Evolutionary conservation across 2,329 filamentous ascomycete species (phyloP), one percentile per base, ranked within the genome.

Genomic region (Acarospora socialis): DNA sequence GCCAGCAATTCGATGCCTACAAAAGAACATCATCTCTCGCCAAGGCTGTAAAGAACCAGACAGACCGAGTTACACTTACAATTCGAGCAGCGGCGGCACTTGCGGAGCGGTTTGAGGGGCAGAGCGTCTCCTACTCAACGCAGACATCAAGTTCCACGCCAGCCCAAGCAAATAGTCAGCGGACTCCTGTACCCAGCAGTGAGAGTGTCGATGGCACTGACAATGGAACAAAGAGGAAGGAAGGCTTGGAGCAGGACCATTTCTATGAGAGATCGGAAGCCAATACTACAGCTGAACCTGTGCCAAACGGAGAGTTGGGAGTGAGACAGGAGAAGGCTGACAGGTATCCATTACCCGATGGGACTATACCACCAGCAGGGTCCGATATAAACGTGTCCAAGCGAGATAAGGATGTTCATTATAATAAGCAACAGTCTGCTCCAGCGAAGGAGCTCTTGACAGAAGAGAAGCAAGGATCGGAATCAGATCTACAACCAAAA

Each of bases 11-110:
- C 44, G 68, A 77, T 48, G 53, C 71, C 28, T 78, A 70, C 52
- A 71, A 59, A 30, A 63, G 67, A 42, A 79, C 76, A 0, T 80
- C 76, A 2, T 70, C 68, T 18, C 52, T 81, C 28, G 69, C 71
- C 17, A 73, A 70, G 48, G 67, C 68, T 9, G 60, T 77, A 34
- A 73, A 73, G 49, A 61, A 50, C 31, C 72, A 77, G 53, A 69
- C 68, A 2, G 70, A 76, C 39, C 63, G 68, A 34, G 53, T 77
- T 30, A 71, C 71, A 2, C 56, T 75, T 30, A 76, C 72, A 12
- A 63, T 66, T 21, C 63, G 68, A 43, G 73, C 74, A 24, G 73
- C 72, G 13, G 62, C 69, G 21, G 66, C 67, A 31, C 59, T 78
- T 31, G 66, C 66, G 9, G 62, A 64, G 39, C 61, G 70, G 30